These are phyloP conservation scores for Aspergillus vadensis DNA, from an alignment of 2,329 filamentous ascomycete species.

Conservation along the genomic window DNA sequence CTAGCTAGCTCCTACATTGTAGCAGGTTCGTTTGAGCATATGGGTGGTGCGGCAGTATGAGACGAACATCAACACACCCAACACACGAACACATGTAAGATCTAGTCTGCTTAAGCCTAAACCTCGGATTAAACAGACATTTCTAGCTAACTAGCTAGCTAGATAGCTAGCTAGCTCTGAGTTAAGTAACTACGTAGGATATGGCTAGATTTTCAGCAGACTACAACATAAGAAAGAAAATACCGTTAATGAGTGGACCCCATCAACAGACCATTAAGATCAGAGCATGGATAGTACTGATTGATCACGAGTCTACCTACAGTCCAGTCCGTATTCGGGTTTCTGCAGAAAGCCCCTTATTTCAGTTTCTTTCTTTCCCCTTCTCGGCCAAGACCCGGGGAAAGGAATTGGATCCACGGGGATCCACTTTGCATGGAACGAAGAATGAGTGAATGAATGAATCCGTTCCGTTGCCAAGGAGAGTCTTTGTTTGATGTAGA, in stretches of 20 bases:
- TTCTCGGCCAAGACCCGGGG: neutral
- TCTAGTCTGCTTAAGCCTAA: too few relatives aligned
- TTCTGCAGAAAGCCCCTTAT: neutral
- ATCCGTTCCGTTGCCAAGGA: neutral
- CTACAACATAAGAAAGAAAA: neutral
- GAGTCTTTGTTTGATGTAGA: neutral
- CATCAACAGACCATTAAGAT: neutral
- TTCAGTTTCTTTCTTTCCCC: neutral
- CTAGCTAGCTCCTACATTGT: neutral
- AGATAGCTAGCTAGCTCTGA: neutral
- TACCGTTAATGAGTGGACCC: neutral
- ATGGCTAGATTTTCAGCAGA: neutral
- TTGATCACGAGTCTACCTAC: neutral
- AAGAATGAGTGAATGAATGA: too few relatives aligned
- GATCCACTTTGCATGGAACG: too few relatives aligned
- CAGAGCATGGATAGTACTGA: too few relatives aligned
- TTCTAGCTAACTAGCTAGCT: too few relatives aligned
- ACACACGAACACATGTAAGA: neutral
- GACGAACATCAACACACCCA: neutral
- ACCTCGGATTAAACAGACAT: too few relatives aligned
- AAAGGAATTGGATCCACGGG: neutral
- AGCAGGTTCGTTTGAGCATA: neutral
- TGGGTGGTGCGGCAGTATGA: neutral
- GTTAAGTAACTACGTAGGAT: neutral
- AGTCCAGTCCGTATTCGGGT: neutral